Evolutionary conservation across 345 rosid genomes (phyloP).

Genomic region (Arabidopsis suecica): DNA sequence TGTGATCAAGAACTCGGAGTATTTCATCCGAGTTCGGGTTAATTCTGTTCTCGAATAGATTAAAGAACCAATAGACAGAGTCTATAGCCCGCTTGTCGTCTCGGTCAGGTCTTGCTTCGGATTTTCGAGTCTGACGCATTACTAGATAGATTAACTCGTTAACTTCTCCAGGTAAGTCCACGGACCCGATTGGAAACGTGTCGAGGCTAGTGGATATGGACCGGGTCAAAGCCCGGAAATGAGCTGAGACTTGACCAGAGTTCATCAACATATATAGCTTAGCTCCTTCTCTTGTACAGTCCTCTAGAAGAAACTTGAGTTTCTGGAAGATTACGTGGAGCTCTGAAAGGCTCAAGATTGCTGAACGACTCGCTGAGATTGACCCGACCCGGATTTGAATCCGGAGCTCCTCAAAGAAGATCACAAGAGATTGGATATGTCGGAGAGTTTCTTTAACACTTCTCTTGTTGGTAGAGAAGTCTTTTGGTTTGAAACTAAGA

Average conservation of each 20-base stretch:
- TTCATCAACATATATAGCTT: slow-evolving; percentile 64
- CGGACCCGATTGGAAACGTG: slow-evolving; percentile 54
- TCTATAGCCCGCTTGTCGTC: slow-evolving; percentile 51
- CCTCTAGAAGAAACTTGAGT: slow-evolving; percentile 60
- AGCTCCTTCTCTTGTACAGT: slow-evolving; percentile 67
- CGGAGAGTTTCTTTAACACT: slow-evolving; percentile 59
- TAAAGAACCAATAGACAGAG: slow-evolving; percentile 51
- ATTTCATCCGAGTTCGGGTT: slow-evolving; percentile 50
- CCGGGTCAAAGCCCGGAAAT: slow-evolving; percentile 54
- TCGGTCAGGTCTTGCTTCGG: slow-evolving; percentile 51
- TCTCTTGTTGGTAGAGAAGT: slow-evolving; percentile 53
- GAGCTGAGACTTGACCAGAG: slow-evolving; percentile 58
- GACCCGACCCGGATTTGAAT: slow-evolving; percentile 36
- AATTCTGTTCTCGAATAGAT: slow-evolving; percentile 54
- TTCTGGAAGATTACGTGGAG: slow-evolving; percentile 71
- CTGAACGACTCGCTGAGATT: slow-evolving; percentile 25
- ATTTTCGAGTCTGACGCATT: slow-evolving; percentile 58
- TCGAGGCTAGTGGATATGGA: slow-evolving; percentile 64
- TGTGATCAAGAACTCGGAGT: slow-evolving; percentile 51
- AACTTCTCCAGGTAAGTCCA: slow-evolving; percentile 57
- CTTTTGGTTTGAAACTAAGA: slow-evolving; percentile 50
- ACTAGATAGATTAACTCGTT: slow-evolving; percentile 57
- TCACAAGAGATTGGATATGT: slow-evolving; percentile 51
- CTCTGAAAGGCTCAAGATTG: slow-evolving; percentile 64
- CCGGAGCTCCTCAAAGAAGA: slow-evolving; percentile 59